Evolutionary conservation across 306 rosid genomes (phyloP).

Genomic region (Boehmeria nivea): DNA sequence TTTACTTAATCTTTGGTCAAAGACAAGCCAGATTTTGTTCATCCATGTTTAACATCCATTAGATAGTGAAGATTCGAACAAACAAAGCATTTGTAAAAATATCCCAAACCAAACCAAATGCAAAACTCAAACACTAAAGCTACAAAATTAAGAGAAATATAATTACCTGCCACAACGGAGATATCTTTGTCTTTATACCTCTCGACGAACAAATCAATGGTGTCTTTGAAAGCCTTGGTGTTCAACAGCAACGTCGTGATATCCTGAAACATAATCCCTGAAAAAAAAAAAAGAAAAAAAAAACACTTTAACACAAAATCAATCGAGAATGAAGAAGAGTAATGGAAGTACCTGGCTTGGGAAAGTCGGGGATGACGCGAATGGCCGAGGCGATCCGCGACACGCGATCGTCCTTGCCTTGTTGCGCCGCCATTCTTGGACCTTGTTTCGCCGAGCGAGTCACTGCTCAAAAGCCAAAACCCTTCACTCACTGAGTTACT

Average conservation of each 20-base stretch:
- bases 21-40: neutral
- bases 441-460: constrained; percentile 21
- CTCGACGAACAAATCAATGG: constrained; percentile 92
- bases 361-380: constrained; percentile 86
- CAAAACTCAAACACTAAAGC: neutral
- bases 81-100: neutral
- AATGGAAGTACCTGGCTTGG: constrained; percentile 66
- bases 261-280: constrained; percentile 95
- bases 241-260: constrained; percentile 93
- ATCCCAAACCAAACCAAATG: neutral
- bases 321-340: neutral
- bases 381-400: constrained; percentile 63
- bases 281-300: constrained; percentile 1
- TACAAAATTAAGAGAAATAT: neutral
- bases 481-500: constrained; percentile 15
- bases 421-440: constrained; percentile 56
- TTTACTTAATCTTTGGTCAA: no score
- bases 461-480: constrained; percentile 28
- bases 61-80: neutral
- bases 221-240: constrained; percentile 78
- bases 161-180: constrained; percentile 89
- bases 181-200: constrained; percentile 74
- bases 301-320: neutral
- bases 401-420: constrained; percentile 55
- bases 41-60: neutral